phyloP scores from a whole-genome alignment of 139 green algal genomes.

The Limnomonas spitsbergensis region DNA sequence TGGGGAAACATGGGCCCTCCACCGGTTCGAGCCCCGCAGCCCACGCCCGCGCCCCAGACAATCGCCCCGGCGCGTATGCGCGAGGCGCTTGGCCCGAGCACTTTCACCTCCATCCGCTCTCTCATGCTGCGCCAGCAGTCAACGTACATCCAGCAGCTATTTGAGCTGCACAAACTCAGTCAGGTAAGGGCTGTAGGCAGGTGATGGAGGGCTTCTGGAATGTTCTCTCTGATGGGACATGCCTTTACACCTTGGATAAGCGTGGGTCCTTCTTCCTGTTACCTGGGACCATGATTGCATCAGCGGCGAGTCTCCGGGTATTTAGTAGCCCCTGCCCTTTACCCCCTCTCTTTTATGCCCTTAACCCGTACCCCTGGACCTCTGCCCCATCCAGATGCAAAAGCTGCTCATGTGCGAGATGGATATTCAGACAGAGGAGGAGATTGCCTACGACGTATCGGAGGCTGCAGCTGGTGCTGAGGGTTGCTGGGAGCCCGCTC shows the following conservation, averaged over 20 bases:
- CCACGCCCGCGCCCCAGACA: no score
- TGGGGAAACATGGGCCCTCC: neutral
- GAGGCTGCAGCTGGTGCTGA: neutral
- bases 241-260: no score
- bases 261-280: neutral
- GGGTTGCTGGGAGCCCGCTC: neutral
- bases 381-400: neutral
- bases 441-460: neutral
- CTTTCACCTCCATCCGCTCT: conserved; percentile 31
- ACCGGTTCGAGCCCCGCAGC: neutral
- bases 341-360: neutral
- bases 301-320: neutral
- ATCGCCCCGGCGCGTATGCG: neutral
- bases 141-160: conserved; percentile 45
- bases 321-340: neutral
- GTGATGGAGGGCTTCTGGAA: no score
- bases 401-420: neutral
- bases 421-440: neutral
- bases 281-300: neutral
- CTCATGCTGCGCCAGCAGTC: conserved; percentile 47
- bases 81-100: conserved; percentile 28
- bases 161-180: conserved; percentile 45
- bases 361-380: no score
- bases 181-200: no score
- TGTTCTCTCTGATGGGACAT: no score